phyloP scores from a whole-genome alignment of 129 eudicot genomes.

The Silybum marianum region DNA sequence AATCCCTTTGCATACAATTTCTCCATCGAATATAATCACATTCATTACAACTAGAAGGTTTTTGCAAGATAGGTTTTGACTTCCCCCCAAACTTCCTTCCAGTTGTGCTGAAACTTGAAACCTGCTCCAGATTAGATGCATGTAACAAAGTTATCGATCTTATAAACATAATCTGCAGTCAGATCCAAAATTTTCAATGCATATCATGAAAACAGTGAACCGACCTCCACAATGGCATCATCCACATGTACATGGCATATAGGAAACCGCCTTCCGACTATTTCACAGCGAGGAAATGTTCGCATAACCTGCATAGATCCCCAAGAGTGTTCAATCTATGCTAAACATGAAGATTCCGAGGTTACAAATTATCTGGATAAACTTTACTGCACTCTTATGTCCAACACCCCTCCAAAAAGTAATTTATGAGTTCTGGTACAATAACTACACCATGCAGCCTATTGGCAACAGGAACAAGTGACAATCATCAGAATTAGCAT shows the following conservation, averaged over 20 bases:
- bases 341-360: not conserved
- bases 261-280: conserved; percentile 74
- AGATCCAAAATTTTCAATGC: too few relatives aligned
- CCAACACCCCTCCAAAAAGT: too few relatives aligned
- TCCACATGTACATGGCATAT: conserved; percentile 70
- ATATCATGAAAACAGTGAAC: conserved; percentile 22
- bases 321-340: not conserved
- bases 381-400: too few relatives aligned
- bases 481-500: too few relatives aligned
- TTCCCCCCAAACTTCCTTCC: conserved; percentile 45
- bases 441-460: too few relatives aligned
- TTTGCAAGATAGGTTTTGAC: conserved; percentile 23
- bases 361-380: too few relatives aligned
- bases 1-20: conserved; percentile 63
- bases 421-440: too few relatives aligned
- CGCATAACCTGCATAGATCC: conserved; percentile 47
- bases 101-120: conserved; percentile 67
- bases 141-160: conserved; percentile 12
- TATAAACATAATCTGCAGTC: not conserved
- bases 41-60: conserved; percentile 48
- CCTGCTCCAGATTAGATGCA: conserved; percentile 42
- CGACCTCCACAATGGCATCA: conserved; percentile 62
- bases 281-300: conserved; percentile 54
- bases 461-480: too few relatives aligned
- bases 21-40: conserved; percentile 62